Evolutionary conservation across 2,329 filamentous ascomycete species (phyloP), one percentile per base, ranked within the genome.

Genomic region (Zymoseptoria crescenta): DNA sequence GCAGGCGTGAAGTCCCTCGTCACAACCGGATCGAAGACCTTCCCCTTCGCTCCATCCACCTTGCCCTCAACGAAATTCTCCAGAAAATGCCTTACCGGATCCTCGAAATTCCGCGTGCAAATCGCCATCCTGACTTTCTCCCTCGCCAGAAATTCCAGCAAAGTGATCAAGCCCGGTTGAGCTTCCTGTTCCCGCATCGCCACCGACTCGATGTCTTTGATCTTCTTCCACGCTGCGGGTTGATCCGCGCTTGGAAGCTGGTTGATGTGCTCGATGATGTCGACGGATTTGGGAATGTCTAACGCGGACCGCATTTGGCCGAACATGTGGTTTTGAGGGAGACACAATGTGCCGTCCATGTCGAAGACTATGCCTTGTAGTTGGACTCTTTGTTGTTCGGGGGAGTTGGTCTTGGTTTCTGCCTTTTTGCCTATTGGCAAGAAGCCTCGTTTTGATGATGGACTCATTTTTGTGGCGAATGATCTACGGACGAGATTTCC

Each of bases 261-360:
- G 72, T 91, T 87, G 71, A 96, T 86, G 76, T 97, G 89, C 62
- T 91, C 87, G 49, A 99, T 86, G 71, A 99, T 97, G 75, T 99
- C 94, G 69, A 80, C 78, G 41, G 78, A 75, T 72, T 87, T 87
- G 62, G 83, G 73, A 67, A 97, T 96, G 54, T 79, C 80, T 16
- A 97, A 82, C 7, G 84, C 87, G 13, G 77, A 71, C 74, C 84
- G 87, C 93, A 99, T 97, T 70, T 95, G 82, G 20, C 76, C 74
- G 75, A 97, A 97, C 93, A 97, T 99, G 81, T 96, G 90, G 67
- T 88, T 94, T 75, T 97, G 93, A 0, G 93, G 93, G 59, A 92
- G 78, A 95, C 92, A 96, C 61, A 97, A 76, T 24, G 93, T 99
- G 3, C 93, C 93, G 74, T 99, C 93, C 63, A 99, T 89, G 76